Percentiles rank a stretch among this genome's conserved stretches.
Conservation (phyloP, 441 rosid genomes). For the Breynia disticha region DNA sequence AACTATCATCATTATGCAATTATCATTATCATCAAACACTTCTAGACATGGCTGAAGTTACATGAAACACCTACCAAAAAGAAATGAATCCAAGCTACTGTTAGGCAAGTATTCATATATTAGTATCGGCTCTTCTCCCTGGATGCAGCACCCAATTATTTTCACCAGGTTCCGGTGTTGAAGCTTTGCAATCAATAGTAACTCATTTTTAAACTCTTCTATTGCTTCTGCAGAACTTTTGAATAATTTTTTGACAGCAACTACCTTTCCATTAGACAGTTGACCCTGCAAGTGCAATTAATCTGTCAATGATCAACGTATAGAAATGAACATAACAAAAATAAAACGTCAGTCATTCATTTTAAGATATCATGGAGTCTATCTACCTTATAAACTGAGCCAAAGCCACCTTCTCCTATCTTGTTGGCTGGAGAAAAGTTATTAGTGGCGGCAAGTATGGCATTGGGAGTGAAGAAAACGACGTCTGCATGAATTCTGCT, state of each 20-base stretch:
- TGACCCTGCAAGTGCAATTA: too few relatives aligned
- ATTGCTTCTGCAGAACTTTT: slow-evolving; percentile 43
- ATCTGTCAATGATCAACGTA: too few relatives aligned
- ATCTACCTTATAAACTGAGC: slow-evolving; percentile 26
- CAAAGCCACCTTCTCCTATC: slow-evolving; percentile 31
- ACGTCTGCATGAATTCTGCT: not conserved
- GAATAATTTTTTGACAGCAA: slow-evolving; percentile 53
- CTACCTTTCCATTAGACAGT: slow-evolving; percentile 30
- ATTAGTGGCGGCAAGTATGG: slow-evolving; percentile 11
- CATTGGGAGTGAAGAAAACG: slow-evolving; percentile 3
- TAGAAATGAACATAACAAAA: too few relatives aligned
- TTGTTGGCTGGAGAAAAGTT: slow-evolving; percentile 14
- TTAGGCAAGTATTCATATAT: slow-evolving; percentile 51
- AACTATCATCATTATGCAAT: too few relatives aligned
- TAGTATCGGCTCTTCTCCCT: slow-evolving; percentile 42
- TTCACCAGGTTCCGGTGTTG: slow-evolving; percentile 66
- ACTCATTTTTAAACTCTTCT: slow-evolving; percentile 52
- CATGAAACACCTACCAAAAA: slow-evolving; percentile 29
- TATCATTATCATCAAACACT: too few relatives aligned
- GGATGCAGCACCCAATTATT: slow-evolving; percentile 44
- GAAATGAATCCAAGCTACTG: slow-evolving; percentile 42
- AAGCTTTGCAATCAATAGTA: slow-evolving; percentile 38
- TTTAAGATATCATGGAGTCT: not conserved
- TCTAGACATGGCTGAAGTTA: too few relatives aligned
- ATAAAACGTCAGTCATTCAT: not conserved